A percentile compares a stretch with the other conserved stretches of the same genome.
Evolutionary conservation across 1,139 yeast genomes (phyloP).

Genomic region (Blastobotrys buckinghamii): DNA sequence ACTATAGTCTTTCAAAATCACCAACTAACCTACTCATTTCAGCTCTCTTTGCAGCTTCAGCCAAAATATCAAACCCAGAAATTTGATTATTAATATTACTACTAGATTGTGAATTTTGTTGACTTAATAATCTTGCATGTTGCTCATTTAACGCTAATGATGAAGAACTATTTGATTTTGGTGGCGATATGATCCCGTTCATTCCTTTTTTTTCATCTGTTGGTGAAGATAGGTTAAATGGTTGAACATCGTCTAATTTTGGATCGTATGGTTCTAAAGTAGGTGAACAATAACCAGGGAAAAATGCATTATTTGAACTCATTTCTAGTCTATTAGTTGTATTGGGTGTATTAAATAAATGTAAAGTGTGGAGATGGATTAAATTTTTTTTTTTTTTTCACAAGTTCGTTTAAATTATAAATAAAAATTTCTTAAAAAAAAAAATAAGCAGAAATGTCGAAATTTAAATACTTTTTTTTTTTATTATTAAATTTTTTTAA

Average conservation of each 20-base stretch:
- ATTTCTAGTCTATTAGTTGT: neutral
- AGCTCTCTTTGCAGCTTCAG: conserved; percentile 31
- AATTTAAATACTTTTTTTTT: neutral
- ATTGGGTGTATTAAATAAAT: too few species aligned
- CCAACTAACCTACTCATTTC: conserved; percentile 26
- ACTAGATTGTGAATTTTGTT: neutral
- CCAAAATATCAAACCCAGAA: conserved; percentile 23
- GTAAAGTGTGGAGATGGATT: too few species aligned
- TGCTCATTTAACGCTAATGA: conserved; percentile 4
- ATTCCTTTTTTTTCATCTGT: too few species aligned
- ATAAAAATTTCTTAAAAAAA: neutral
- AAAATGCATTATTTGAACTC: conserved; percentile 7
- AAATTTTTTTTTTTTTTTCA: too few species aligned
- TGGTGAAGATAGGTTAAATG: neutral
- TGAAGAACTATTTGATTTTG: conserved; percentile 7
- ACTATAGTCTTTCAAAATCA: conserved; percentile 18
- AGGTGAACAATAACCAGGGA: conserved; percentile 21
- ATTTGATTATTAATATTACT: too few species aligned
- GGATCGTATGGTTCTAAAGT: conserved; percentile 6
- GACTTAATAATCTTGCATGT: neutral
- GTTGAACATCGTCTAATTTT: neutral
- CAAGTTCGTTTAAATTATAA: too few species aligned
- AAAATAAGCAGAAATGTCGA: conserved; percentile 1
- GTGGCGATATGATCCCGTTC: conserved; percentile 6
- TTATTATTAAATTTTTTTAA: neutral